These are phyloP conservation scores for Nannizziopsis arthrosporioides DNA, from an alignment of 2,329 filamentous ascomycete genomes.

Conservation along the genomic window DNA sequence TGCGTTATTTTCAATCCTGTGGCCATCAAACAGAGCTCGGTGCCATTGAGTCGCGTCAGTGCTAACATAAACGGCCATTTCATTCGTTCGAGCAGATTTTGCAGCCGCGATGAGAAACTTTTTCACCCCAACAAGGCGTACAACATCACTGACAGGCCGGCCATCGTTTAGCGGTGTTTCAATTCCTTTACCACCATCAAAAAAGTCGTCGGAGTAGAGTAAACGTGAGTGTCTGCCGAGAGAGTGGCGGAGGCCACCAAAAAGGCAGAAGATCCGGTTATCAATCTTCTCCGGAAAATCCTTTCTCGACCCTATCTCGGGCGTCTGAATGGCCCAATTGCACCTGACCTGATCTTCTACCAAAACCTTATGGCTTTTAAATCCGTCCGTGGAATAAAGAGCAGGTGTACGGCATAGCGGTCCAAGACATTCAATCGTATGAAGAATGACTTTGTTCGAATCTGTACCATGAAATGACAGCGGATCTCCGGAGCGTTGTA, in stretches of 20 bases:
- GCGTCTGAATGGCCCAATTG: constrained; percentile 72
- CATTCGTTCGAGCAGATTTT: constrained; percentile 65
- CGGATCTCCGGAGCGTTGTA: constrained; percentile 36
- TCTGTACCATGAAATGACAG: constrained; percentile 76
- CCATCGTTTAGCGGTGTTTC: constrained; percentile 68
- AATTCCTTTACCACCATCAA: constrained; percentile 44
- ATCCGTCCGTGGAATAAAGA: constrained; percentile 76
- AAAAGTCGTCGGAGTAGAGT: constrained; percentile 73
- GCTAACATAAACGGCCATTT: constrained; percentile 84
- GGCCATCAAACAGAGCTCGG: constrained; percentile 74
- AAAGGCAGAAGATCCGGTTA: constrained; percentile 65
- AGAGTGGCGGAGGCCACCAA: constrained; percentile 53
- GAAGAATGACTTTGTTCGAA: constrained; percentile 74
- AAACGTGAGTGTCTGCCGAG: constrained; percentile 65
- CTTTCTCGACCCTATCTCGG: constrained; percentile 46
- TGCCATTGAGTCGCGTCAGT: constrained; percentile 80
- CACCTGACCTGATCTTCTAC: constrained; percentile 62
- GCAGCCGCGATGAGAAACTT: constrained; percentile 77
- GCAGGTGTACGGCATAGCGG: constrained; percentile 52
- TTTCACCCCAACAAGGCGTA: constrained; percentile 73
- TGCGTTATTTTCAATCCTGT: constrained; percentile 70
- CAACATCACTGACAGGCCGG: constrained; percentile 64
- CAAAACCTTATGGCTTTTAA: constrained; percentile 56
- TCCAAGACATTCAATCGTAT: constrained; percentile 53
- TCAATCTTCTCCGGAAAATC: constrained; percentile 54